A percentile compares a stretch with the other conserved stretches of the same genome.
Evolutionary conservation across 2,329 filamentous ascomycete species (phyloP).

Genomic region (Parascedosporium putredinis): DNA sequence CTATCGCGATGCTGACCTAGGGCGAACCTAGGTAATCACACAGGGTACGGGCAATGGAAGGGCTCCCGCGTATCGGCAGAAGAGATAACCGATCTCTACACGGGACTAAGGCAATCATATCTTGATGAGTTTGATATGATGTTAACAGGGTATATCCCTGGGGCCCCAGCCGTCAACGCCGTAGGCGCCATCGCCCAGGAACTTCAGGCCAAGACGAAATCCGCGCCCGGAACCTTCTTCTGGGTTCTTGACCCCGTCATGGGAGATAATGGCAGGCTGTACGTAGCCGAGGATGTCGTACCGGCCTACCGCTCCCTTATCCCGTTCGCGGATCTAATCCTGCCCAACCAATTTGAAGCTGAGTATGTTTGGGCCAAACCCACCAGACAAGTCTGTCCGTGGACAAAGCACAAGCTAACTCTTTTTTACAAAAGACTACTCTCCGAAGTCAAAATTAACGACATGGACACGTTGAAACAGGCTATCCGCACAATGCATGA

Average conservation of each 20-base stretch:
- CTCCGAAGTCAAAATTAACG: constrained; percentile 72
- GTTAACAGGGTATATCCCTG: constrained; percentile 89
- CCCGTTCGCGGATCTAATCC: constrained; percentile 74
- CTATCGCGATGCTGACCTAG: not conserved
- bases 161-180: constrained; percentile 70
- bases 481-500: constrained; percentile 72
- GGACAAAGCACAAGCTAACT: too few species aligned
- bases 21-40: constrained; percentile 67
- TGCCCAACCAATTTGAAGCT: constrained; percentile 95
- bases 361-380: constrained; percentile 61
- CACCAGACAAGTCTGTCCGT: too few species aligned
- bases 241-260: constrained; percentile 98
- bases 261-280: constrained; percentile 88
- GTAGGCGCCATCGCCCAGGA: constrained; percentile 79
- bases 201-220: constrained; percentile 54
- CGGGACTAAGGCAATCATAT: constrained; percentile 71
- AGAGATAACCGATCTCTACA: constrained; percentile 76
- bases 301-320: constrained; percentile 79
- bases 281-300: constrained; percentile 84
- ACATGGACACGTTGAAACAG: constrained; percentile 58
- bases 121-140: constrained; percentile 89
- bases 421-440: constrained; percentile 51
- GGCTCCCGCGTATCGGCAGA: constrained; percentile 72
- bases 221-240: constrained; percentile 70
- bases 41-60: constrained; percentile 80